These are phyloP conservation scores for Penicillium alfredii DNA, from an alignment of 495 filamentous ascomycete species.

Conservation along the genomic window DNA sequence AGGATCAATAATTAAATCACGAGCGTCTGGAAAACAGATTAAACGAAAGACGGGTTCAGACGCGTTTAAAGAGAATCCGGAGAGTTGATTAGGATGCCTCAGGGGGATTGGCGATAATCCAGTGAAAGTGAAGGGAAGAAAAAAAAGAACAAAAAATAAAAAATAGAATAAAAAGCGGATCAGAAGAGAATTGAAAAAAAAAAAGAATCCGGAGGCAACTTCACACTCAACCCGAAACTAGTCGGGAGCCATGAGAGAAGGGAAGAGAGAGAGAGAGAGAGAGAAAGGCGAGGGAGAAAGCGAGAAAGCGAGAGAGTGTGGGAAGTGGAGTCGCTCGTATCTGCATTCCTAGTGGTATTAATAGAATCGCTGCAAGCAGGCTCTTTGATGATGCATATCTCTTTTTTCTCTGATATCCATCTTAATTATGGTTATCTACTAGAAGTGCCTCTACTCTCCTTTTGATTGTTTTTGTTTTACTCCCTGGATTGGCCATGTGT, in stretches of 20 bases:
- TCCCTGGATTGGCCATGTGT: no score
- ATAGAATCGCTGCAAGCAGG: no score
- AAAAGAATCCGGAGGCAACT: conserved; percentile 5
- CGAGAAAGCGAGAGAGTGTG: conserved; percentile 69
- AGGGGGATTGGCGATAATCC: conserved; percentile 7
- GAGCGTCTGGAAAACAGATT: conserved; percentile 5
- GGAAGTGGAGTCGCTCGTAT: conserved; percentile 21
- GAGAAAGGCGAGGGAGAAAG: conserved; percentile 58
- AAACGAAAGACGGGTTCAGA: conserved; percentile 15
- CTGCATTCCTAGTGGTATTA: conserved; percentile 19
- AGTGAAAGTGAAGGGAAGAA: conserved; percentile 2
- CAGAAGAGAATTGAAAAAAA: conserved; percentile 27
- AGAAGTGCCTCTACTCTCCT: no score
- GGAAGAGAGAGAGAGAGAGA: no score
- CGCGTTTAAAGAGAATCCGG: conserved; percentile 9
- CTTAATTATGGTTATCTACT: no score
- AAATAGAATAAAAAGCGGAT: conserved; percentile 54
- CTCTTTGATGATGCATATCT: no score
- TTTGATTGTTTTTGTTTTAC: no score
- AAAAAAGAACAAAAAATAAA: conserved; percentile 5
- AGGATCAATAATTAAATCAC: not conserved
- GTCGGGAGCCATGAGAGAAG: conserved; percentile 70
- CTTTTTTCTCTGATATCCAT: no score
- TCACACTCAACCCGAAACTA: conserved; percentile 16
- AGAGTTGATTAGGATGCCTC: conserved; percentile 5